Conservation (phyloP, 2,329 filamentous ascomycete species). For the Colletotrichum plurivorum region DNA sequence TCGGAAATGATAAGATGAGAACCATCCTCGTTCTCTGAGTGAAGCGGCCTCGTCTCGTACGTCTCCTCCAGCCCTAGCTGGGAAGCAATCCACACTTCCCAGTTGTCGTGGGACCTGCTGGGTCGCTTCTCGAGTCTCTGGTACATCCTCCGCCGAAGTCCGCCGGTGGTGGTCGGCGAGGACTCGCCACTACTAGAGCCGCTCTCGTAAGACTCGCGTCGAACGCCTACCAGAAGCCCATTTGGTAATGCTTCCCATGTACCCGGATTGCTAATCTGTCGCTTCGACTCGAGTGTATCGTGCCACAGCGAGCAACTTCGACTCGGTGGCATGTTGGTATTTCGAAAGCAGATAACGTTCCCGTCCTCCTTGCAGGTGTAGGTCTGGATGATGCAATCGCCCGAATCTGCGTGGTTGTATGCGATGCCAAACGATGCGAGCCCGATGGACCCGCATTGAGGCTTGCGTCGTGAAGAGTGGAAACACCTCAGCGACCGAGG, state of each 20-base stretch:
- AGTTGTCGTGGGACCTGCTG: constrained; percentile 52
- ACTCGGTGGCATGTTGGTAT: constrained; percentile 54
- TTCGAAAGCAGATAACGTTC: constrained; percentile 71
- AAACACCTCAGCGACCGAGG: constrained; percentile 73
- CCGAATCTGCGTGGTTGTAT: constrained; percentile 72
- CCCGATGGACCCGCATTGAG: constrained; percentile 68
- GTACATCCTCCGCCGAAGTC: constrained; percentile 49
- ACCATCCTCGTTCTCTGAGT: constrained; percentile 55
- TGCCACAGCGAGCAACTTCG: constrained; percentile 66
- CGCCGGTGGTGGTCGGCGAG: constrained; percentile 42
- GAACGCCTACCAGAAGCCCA: constrained; percentile 74
- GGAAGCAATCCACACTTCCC: constrained; percentile 70
- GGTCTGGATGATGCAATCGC: constrained; percentile 75
- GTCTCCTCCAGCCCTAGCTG: constrained; percentile 59
- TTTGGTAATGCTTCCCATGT: constrained; percentile 74
- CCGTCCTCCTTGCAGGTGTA: constrained; percentile 69
- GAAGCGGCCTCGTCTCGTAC: constrained; percentile 62
- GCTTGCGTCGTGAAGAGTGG: constrained; percentile 65
- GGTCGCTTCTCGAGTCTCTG: constrained; percentile 42
- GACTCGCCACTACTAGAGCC: constrained; percentile 40
- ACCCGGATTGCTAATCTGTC: constrained; percentile 73
- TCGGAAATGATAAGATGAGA: constrained; percentile 75
- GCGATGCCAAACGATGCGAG: constrained; percentile 75
- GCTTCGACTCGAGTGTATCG: constrained; percentile 64
- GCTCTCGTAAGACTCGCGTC: constrained; percentile 57